phyloP scores from a whole-genome alignment of 2,329 filamentous ascomycete species.

The Trichoderma koningii region DNA sequence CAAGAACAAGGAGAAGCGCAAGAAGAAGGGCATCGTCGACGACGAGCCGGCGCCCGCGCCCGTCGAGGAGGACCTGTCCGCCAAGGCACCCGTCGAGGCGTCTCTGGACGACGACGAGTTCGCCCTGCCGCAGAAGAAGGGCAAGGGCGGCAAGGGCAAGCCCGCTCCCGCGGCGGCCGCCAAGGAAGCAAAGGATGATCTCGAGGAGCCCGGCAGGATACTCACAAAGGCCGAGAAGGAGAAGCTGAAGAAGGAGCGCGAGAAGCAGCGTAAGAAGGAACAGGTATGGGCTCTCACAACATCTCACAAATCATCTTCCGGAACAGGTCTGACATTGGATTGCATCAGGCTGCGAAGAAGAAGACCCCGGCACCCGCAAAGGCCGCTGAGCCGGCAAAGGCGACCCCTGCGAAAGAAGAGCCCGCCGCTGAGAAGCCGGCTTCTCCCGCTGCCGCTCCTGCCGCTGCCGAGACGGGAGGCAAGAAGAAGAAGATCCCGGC shows the following conservation, averaged over 20 bases:
- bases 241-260: constrained; percentile 94
- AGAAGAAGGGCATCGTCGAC: constrained; percentile 84
- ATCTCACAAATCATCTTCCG: background rate
- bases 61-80: constrained; percentile 45
- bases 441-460: constrained; percentile 32
- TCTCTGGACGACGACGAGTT: constrained; percentile 87
- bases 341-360: constrained; percentile 72
- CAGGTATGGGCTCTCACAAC: constrained; percentile 58
- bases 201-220: constrained; percentile 64
- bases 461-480: constrained; percentile 54
- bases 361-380: constrained; percentile 54
- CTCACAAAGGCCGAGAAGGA: constrained; percentile 99
- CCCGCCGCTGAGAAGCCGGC: constrained; percentile 50
- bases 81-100: constrained; percentile 78
- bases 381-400: constrained; percentile 36
- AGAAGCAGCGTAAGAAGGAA: constrained; percentile 98
- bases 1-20: constrained; percentile 83
- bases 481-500: constrained; percentile 90
- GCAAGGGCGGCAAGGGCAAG: constrained; percentile 57
- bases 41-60: constrained; percentile 55
- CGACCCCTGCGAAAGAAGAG: constrained; percentile 48
- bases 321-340: constrained; percentile 26
- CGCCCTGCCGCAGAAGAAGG: constrained; percentile 74
- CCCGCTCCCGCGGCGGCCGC: constrained; percentile 39
- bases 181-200: constrained; percentile 52